Conservation (phyloP, 306 rosid species). For the Rosa lucieae region DNA sequence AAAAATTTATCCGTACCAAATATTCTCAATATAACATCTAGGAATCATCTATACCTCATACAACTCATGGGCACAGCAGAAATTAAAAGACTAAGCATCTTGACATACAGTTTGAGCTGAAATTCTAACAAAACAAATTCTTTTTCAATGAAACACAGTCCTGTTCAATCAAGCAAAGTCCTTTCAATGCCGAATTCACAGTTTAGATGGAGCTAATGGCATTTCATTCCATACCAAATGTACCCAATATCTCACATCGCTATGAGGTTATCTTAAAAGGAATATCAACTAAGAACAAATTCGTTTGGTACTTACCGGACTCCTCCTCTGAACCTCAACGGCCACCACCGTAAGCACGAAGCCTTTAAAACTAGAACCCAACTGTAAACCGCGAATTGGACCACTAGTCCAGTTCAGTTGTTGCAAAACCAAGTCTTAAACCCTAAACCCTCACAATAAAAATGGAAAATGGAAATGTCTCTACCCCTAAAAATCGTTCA, state of each 20-base stretch:
- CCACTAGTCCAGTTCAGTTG: background rate
- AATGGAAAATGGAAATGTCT: background rate
- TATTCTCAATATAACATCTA: background rate
- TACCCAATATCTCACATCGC: background rate
- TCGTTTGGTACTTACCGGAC: constrained; percentile 1
- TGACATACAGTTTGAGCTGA: background rate
- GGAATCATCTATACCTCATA: background rate
- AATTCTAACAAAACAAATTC: background rate
- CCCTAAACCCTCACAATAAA: constrained; percentile 3
- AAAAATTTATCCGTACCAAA: too few species aligned
- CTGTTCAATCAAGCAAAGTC: background rate
- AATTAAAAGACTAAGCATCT: background rate
- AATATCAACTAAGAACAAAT: background rate
- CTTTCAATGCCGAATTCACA: background rate
- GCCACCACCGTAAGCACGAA: background rate
- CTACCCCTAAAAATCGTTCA: too few species aligned
- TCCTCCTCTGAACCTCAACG: background rate
- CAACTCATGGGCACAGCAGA: background rate
- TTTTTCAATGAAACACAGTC: background rate
- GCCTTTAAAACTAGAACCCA: background rate
- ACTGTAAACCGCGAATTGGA: background rate
- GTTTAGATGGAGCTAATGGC: background rate
- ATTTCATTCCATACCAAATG: background rate
- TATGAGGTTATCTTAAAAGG: background rate
- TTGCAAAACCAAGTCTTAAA: background rate